Conservation (phyloP, 371 early-diverging fungal species). For the Mucor indicus region DNA sequence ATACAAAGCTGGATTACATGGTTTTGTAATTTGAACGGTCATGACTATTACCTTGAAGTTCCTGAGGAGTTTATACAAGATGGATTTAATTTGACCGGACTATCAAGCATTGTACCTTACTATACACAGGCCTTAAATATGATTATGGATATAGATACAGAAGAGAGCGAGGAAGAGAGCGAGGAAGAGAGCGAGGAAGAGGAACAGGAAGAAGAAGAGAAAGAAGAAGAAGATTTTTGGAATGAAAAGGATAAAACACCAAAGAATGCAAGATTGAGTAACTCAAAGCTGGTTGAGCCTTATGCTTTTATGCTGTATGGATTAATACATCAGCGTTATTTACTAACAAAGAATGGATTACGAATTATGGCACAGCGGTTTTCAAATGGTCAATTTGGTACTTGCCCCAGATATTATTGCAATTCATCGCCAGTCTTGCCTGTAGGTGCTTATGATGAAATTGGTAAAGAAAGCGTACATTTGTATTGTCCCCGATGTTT, state of each 20-base stretch:
- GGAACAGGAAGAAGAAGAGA: slow-evolving; percentile 29
- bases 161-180: too few species aligned
- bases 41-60: slow-evolving; percentile 84
- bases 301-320: slow-evolving; percentile 72
- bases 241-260: slow-evolving; percentile 21
- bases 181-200: slow-evolving; percentile 19
- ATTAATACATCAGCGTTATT: slow-evolving; percentile 81
- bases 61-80: slow-evolving; percentile 89
- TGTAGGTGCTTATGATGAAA: slow-evolving; percentile 75
- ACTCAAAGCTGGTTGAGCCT: slow-evolving; percentile 43
- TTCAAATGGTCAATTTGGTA: slow-evolving; percentile 78
- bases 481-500: slow-evolving; percentile 84
- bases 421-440: slow-evolving; percentile 75
- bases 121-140: slow-evolving; percentile 80
- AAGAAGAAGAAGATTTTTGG: slow-evolving; percentile 36
- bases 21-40: slow-evolving; percentile 83
- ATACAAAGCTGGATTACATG: slow-evolving; percentile 77
- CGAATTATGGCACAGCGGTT: slow-evolving; percentile 78
- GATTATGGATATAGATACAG: too few species aligned
- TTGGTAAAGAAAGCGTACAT: slow-evolving; percentile 59
- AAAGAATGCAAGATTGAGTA: slow-evolving; percentile 9
- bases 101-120: slow-evolving; percentile 76
- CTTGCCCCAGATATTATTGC: slow-evolving; percentile 83
- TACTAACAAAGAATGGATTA: slow-evolving; percentile 76
- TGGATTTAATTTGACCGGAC: slow-evolving; percentile 90